Base-by-base conservation (phyloP, 73 alveolate species). In the Symbiodinium pilosum region DNA sequence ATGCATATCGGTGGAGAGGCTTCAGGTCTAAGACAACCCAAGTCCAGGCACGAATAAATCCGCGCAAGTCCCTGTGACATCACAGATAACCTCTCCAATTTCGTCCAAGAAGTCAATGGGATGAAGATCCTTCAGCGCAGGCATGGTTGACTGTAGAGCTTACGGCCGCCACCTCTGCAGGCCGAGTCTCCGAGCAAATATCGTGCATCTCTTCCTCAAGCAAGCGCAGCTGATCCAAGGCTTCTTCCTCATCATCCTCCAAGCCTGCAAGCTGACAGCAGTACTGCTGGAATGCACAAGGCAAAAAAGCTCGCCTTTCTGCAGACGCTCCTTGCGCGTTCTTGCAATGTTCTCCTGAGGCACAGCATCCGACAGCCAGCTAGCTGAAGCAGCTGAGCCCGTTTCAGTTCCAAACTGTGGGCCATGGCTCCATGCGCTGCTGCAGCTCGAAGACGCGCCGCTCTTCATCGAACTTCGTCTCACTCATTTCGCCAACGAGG, bases 201-300 rank as follows among this genome's bases (percentile, higher is more conserved):
- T 88, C 95, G 64, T 88, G 95, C 95, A 88, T 88, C 71, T 88
- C 95, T 26, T 88, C 95, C 32, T 88, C 95, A 38, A 88, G 47
- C 87, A 88, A 42, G 14, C 95, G 86, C 68, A 88, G 86, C 47
- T 88, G 73, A 56, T 88, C 95, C 86, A 88, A 30, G 71, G 95
- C 95, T 26, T 88, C 86, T 43, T 88, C 95, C 36, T 88, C 95
- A 39, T 88, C 95, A 32, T 88, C 95, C 51, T 88, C 87, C 71
- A 88, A 41, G 86, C 95, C 94, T 87, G 24, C 81, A 54, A 24
- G 39, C 59, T 47, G 21, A 9, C 59, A 47, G 59, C 59, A 47
- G n/a, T n/a, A n/a, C n/a, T n/a, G n/a, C n/a, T n/a, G n/a, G n/a
- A n/a, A 47, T 47, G 59, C 59, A 14, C 6, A 6, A 47, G 21